Percentiles rank a stretch among this genome's conserved stretches.
Evolutionary conservation across 257 asterid genomes (phyloP).

Genomic region (Fraxinus americana): DNA sequence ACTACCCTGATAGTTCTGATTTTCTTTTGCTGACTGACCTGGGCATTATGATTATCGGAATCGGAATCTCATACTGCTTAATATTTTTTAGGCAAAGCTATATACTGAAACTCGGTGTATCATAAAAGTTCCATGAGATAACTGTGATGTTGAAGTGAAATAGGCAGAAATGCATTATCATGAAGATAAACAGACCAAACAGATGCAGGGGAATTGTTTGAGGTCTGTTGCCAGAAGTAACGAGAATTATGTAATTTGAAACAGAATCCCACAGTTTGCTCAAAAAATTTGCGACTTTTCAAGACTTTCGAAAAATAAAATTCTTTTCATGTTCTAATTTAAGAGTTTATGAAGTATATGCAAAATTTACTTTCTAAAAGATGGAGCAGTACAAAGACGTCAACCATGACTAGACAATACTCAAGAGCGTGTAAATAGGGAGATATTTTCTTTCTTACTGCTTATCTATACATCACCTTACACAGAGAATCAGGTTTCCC

Average conservation of each 20-base stretch:
- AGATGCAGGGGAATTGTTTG: not conserved
- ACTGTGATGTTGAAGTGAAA: not conserved
- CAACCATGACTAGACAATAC: too few relatives aligned
- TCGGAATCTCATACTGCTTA: not conserved
- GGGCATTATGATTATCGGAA: not conserved
- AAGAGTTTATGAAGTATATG: too few relatives aligned
- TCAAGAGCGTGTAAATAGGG: too few relatives aligned
- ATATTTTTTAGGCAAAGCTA: not conserved
- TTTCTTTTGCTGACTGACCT: too few relatives aligned
- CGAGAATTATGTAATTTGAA: not conserved
- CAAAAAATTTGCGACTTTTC: not conserved
- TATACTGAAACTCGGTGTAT: not conserved
- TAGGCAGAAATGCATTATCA: not conserved
- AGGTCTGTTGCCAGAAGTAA: constrained; percentile 13
- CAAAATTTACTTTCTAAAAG: too few relatives aligned
- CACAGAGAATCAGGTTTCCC: too few relatives aligned
- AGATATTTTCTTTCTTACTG: too few relatives aligned
- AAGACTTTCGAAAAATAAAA: not conserved
- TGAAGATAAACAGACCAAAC: not conserved
- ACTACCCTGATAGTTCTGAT: too few relatives aligned
- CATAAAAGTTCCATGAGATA: not conserved
- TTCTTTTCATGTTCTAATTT: too few relatives aligned
- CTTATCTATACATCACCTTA: too few relatives aligned
- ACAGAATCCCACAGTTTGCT: not conserved
- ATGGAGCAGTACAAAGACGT: too few relatives aligned